These are phyloP conservation scores for Sphaerulina musiva DNA, from an alignment of 2,329 filamentous ascomycete genomes.

Conservation along the genomic window DNA sequence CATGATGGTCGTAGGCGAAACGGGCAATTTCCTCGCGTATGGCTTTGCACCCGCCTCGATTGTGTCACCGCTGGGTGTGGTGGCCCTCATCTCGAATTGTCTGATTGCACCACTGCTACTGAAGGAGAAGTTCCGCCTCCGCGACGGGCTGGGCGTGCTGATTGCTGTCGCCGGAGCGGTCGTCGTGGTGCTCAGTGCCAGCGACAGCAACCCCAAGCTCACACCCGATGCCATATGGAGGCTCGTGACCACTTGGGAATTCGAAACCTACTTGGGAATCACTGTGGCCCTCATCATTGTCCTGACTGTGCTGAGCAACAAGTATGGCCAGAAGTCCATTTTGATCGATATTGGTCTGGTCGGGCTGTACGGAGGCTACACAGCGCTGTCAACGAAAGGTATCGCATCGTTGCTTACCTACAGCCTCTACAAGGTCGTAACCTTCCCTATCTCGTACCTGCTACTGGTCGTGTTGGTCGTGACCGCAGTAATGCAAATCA, in stretches of 20 bases:
- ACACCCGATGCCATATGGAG: slow-evolving; percentile 85
- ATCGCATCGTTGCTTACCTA: slow-evolving; percentile 92
- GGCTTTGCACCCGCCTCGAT: slow-evolving; percentile 97
- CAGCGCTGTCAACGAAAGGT: slow-evolving; percentile 92
- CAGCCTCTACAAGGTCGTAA: slow-evolving; percentile 79
- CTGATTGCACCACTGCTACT: slow-evolving; percentile 92
- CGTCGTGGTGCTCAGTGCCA: slow-evolving; percentile 86
- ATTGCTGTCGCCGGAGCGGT: slow-evolving; percentile 83
- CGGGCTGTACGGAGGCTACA: slow-evolving; percentile 94
- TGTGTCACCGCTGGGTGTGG: slow-evolving; percentile 92
- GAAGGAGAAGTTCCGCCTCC: slow-evolving; percentile 76
- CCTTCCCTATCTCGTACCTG: slow-evolving; percentile 84
- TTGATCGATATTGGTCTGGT: slow-evolving; percentile 90
- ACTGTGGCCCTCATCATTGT: slow-evolving; percentile 65
- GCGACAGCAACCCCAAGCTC: slow-evolving; percentile 80
- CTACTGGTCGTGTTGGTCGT: slow-evolving; percentile 71
- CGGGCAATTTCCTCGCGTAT: slow-evolving; percentile 94
- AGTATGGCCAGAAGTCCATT: slow-evolving; percentile 78
- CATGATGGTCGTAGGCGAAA: slow-evolving; percentile 86
- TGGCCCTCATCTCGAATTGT: slow-evolving; percentile 92
- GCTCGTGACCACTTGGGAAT: slow-evolving; percentile 79
- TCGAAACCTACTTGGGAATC: slow-evolving; percentile 80
- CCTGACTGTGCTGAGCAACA: slow-evolving; percentile 75
- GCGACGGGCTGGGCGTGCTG: slow-evolving; percentile 82
- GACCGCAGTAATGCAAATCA: slow-evolving; percentile 93